phyloP scores from a whole-genome alignment of 1,284 basidiomycete genomes.

The Peniophora sp. region DNA sequence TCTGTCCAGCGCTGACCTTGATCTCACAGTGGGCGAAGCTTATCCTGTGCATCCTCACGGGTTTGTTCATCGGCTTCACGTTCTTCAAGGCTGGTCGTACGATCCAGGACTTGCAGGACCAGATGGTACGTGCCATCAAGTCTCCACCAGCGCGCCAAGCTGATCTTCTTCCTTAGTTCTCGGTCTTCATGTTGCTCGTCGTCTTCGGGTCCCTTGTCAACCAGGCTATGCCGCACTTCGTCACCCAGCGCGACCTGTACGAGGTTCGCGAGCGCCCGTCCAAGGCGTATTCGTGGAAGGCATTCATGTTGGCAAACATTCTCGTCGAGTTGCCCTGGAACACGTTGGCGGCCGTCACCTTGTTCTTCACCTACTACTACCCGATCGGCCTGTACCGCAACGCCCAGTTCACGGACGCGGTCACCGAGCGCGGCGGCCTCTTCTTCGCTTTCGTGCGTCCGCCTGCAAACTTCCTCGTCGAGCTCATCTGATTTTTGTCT shows the following conservation, averaged over 20 bases:
- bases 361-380: conserved; percentile 13
- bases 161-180: conserved; percentile 13
- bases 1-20: background rate
- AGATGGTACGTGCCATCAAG: conserved; percentile 20
- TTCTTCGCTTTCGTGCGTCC: conserved; percentile 23
- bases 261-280: conserved; percentile 67
- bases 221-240: conserved; percentile 35
- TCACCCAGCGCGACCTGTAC: conserved; percentile 43
- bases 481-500: background rate
- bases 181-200: conserved; percentile 41
- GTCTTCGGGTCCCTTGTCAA: conserved; percentile 35
- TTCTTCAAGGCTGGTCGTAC: conserved; percentile 64
- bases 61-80: conserved; percentile 61
- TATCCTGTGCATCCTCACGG: conserved; percentile 42
- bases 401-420: conserved; percentile 9
- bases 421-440: conserved; percentile 11
- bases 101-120: conserved; percentile 73
- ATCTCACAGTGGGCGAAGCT: conserved; percentile 55
- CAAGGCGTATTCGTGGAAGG: conserved; percentile 46
- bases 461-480: background rate
- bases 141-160: background rate
- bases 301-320: conserved; percentile 19
- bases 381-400: conserved; percentile 15
- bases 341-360: conserved; percentile 12
- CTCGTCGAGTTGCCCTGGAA: conserved; percentile 16